Base-by-base conservation (phyloP, 345 rosid species). In the Carallia pectinifolia region DNA sequence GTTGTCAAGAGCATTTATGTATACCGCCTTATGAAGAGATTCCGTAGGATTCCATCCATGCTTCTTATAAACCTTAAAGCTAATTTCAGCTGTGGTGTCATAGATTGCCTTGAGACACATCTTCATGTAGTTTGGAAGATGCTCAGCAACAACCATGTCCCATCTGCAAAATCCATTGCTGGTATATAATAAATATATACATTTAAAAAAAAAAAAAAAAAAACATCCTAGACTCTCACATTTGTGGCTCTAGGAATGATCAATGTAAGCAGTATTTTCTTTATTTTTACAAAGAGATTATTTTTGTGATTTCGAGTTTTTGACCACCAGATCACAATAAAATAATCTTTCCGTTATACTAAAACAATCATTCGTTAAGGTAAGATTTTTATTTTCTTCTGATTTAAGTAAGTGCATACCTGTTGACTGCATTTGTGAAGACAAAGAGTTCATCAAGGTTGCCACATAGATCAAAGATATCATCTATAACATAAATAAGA, bases 401-500 rank as follows among this genome's bases (percentile, higher is more conserved):
- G 34, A 33, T 33, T 33, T 4, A 1, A 33, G 34, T 2, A 40
- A 40, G 10, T 9, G 15, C 47, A 40, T 71, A 85, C 89, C 80
- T 76, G 10, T 71, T 74, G 7, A 85, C 62, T 37, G 72, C 81
- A 60, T 78, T 72, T 0, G 85, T 78, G 70, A 85, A 89, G 61
- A 76, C 73, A 39, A 54, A 75, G 36, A 86, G 86, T 44, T 86
- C 85, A 59, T 86, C 78, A 1, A 79, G 80, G 0, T 73, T 59
- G 7, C 86, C 87, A 39, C 74, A 66, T 29, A 83, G 81, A 60
- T 85, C 84, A 9, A 84, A 89, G 54, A 89, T 74, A 52, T 87
- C 90, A 53, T 89, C 90, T 1, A 85, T 79, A 33, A 83, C 29
- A 60, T 84, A 87, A 59, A 89, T 64, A 8, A 89, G 75, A 39